Base-by-base conservation (phyloP, 2,329 filamentous ascomycete species). In the Cladophialophora psammophila region DNA sequence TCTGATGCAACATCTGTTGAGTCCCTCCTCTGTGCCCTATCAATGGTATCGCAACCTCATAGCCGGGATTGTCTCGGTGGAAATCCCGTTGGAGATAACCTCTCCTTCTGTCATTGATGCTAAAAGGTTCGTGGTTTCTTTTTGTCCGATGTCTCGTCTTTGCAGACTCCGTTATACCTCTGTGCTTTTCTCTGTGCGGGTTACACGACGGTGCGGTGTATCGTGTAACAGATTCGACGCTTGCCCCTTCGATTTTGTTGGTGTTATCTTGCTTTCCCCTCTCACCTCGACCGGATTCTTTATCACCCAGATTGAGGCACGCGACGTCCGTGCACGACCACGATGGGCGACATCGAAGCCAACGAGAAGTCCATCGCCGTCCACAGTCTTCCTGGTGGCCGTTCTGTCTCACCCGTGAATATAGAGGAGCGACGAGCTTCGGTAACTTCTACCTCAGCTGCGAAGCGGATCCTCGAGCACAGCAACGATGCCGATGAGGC, bases 401-500 rank as follows among this genome's bases (percentile, higher is more conserved):
- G 69, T 8, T 55, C 69, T 20, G 65, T 66, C 12, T 71, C 69
- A 3, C 69, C 69, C 5, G 69, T 71, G 35, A 56, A 69, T 48
- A 32, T 69, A 20, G 61, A 60, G 20, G 64, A 63, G 26, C 66
- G 66, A 31, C 69, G 65, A 13, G 50, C 50, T n/a, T 67, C 69
- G n/a, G 36, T 60, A 2, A 56, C 64, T 10, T 60, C 66, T 13
- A 55, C 72, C 70, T 9, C 73, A 73, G 68, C 64, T 4, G 65
- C 68, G 3, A 38, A 71, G n/a, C 78, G 74, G 6, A 76, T 85
- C 38, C 74, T 84, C 62, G 81, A 85, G 71, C 85, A 87, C 72
- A 80, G 83, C 1, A 81, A 86, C 63, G 85, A 88, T 81, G 86
- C 82, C 34, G 87, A 89, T 71, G 85, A 87, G 65, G 87, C 87